phyloP scores from a whole-genome alignment of 257 asterid species.

The Asclepias syriaca region DNA sequence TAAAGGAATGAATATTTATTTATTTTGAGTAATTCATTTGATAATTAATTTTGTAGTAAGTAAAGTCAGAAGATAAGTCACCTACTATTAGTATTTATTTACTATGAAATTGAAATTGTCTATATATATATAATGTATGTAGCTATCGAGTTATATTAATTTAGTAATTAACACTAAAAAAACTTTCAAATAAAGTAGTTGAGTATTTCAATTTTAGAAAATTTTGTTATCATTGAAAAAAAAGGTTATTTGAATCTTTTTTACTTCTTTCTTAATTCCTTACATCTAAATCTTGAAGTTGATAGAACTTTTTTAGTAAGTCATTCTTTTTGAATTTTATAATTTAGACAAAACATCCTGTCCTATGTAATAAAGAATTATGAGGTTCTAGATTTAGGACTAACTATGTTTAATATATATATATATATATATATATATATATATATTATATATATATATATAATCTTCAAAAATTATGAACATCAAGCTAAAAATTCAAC shows the following conservation, averaged over 20 bases:
- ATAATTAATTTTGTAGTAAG: background rate
- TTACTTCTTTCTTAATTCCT: too few species aligned
- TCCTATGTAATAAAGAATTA: too few species aligned
- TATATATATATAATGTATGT: background rate
- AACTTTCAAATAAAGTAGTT: background rate
- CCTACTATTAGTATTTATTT: background rate
- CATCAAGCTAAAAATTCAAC: too few species aligned
- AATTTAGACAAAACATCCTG: too few species aligned
- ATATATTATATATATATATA: too few species aligned
- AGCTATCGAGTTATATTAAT: background rate
- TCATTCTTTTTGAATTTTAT: background rate
- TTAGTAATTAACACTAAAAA: background rate
- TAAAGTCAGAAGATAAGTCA: background rate
- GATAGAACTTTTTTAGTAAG: background rate
- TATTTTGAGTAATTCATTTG: background rate
- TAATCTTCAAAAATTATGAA: too few species aligned
- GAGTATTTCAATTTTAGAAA: background rate
- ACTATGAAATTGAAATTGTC: background rate
- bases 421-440: too few species aligned
- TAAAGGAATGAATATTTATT: too few species aligned
- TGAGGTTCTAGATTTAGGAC: too few species aligned
- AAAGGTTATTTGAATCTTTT: background rate
- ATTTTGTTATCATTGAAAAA: background rate
- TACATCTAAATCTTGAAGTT: background rate
- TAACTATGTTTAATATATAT: too few species aligned